phyloP scores from a whole-genome alignment of 371 early-diverging fungal genomes.

The Sporodiniella umbellata region DNA sequence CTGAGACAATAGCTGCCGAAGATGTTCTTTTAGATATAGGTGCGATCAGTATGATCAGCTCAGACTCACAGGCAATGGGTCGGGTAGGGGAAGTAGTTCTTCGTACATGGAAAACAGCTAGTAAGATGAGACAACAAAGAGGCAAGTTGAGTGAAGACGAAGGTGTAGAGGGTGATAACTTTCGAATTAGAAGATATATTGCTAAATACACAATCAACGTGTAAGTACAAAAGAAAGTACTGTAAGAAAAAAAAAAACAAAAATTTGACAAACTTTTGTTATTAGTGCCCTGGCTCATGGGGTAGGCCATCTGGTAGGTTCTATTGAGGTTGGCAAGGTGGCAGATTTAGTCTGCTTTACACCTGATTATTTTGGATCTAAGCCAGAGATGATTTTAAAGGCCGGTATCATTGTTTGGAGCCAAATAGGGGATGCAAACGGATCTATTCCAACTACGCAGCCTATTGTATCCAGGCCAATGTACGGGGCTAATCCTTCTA shows the following conservation, averaged over 20 bases:
- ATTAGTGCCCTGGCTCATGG: conserved; percentile 79
- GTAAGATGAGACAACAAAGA: conserved; percentile 86
- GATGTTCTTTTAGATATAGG: conserved; percentile 91
- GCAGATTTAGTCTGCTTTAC: conserved; percentile 88
- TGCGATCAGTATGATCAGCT: conserved; percentile 87
- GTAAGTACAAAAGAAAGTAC: conserved; percentile 21
- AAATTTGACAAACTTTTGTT: no score
- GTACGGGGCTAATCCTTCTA: conserved; percentile 70
- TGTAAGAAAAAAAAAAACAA: background rate
- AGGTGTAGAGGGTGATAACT: conserved; percentile 64
- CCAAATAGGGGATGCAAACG: conserved; percentile 79
- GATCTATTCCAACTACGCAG: conserved; percentile 79
- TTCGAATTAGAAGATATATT: conserved; percentile 80
- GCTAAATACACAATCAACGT: conserved; percentile 96
- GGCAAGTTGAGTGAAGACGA: conserved; percentile 59
- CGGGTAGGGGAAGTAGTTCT: conserved; percentile 88
- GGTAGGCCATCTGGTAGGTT: conserved; percentile 84
- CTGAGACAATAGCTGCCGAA: conserved; percentile 94
- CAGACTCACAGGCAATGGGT: conserved; percentile 94
- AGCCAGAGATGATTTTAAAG: conserved; percentile 83
- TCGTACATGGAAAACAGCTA: conserved; percentile 92
- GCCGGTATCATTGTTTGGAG: conserved; percentile 82
- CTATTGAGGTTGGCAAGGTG: conserved; percentile 87
- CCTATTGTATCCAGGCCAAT: conserved; percentile 82
- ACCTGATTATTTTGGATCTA: conserved; percentile 85